Percentiles rank a stretch among this genome's conserved stretches.
phyloP scores from a whole-genome alignment of 1,139 yeast genomes.

The Magnusiomyces sp. region DNA sequence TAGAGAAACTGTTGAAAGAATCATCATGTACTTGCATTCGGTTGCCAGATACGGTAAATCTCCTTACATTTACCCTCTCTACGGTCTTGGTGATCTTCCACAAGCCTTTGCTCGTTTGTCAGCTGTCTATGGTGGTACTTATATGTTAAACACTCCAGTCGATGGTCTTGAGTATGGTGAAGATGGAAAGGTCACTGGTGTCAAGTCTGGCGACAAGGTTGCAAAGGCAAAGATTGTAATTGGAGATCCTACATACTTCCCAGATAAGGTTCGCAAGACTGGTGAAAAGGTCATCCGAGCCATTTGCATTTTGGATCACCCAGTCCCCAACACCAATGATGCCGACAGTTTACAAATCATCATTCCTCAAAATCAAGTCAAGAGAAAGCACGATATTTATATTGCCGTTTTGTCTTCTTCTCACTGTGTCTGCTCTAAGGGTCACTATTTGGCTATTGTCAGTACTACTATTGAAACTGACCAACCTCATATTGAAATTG shows the following conservation, averaged over 20 bases:
- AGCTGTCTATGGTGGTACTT: slow-evolving; percentile 97
- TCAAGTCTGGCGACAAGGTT: slow-evolving; percentile 80
- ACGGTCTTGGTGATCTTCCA: slow-evolving; percentile 95
- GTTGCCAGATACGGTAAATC: slow-evolving; percentile 95
- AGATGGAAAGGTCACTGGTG: slow-evolving; percentile 72
- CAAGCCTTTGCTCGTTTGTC: slow-evolving; percentile 97
- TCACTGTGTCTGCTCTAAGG: slow-evolving; percentile 87
- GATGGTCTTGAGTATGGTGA: slow-evolving; percentile 75
- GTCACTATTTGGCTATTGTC: slow-evolving; percentile 84
- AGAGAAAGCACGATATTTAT: slow-evolving; percentile 88
- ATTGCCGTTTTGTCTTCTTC: slow-evolving; percentile 84
- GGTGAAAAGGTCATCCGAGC: slow-evolving; percentile 91
- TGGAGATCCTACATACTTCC: slow-evolving; percentile 98
- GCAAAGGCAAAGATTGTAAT: slow-evolving; percentile 91
- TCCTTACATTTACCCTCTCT: slow-evolving; percentile 91
- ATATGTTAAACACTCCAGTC: slow-evolving; percentile 94
- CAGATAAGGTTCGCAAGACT: slow-evolving; percentile 74
- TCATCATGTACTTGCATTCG: slow-evolving; percentile 75
- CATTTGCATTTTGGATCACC: slow-evolving; percentile 86
- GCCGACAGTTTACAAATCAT: slow-evolving; percentile 89
- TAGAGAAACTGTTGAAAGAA: slow-evolving; percentile 82
- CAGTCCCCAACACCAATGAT: slow-evolving; percentile 73
- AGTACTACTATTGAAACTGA: slow-evolving; percentile 94
- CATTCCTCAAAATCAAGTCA: slow-evolving; percentile 93
- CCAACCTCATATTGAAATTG: slow-evolving; percentile 84